These are phyloP conservation scores for Candida buenavistaensis DNA, from an alignment of 1,139 yeast species.

Conservation along the genomic window DNA sequence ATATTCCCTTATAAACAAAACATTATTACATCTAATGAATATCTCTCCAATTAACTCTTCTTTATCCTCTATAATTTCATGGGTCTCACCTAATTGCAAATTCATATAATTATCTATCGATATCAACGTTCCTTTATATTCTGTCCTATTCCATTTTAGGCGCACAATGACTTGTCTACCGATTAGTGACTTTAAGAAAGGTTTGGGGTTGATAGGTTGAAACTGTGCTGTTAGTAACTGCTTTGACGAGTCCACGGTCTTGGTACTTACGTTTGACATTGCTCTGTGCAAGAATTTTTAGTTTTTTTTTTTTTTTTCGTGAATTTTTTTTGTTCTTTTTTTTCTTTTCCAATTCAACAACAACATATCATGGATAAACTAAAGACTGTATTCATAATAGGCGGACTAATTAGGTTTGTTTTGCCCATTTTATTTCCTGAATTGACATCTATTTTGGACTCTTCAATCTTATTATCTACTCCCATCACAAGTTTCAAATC, in stretches of 20 bases:
- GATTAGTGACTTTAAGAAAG: constrained; percentile 74
- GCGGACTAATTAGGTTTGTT: constrained; percentile 31
- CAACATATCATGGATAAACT: constrained; percentile 20
- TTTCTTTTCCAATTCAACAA: constrained; percentile 4
- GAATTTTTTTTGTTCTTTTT: constrained; percentile 4
- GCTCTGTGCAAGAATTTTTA: no score
- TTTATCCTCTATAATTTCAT: constrained; percentile 48
- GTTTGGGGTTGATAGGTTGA: constrained; percentile 86
- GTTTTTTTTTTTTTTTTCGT: constrained; percentile 1
- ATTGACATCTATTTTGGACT: constrained; percentile 28
- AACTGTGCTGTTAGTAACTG: constrained; percentile 35
- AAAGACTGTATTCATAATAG: constrained; percentile 27
- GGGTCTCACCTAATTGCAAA: constrained; percentile 69
- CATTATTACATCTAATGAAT: constrained; percentile 83
- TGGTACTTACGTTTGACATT: constrained; percentile 13
- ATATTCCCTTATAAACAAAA: constrained; percentile 59
- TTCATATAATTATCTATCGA: constrained; percentile 95
- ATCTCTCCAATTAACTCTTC: constrained; percentile 76
- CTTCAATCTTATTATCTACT: constrained; percentile 72
- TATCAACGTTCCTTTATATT: constrained; percentile 75
- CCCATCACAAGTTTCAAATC: constrained; percentile 68
- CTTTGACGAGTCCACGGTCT: neutral
- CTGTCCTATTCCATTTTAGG: constrained; percentile 91
- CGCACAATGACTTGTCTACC: constrained; percentile 77
- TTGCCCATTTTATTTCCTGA: constrained; percentile 36